Conservation (phyloP, 2,329 filamentous ascomycete genomes). For the Claviceps sp. region DNA sequence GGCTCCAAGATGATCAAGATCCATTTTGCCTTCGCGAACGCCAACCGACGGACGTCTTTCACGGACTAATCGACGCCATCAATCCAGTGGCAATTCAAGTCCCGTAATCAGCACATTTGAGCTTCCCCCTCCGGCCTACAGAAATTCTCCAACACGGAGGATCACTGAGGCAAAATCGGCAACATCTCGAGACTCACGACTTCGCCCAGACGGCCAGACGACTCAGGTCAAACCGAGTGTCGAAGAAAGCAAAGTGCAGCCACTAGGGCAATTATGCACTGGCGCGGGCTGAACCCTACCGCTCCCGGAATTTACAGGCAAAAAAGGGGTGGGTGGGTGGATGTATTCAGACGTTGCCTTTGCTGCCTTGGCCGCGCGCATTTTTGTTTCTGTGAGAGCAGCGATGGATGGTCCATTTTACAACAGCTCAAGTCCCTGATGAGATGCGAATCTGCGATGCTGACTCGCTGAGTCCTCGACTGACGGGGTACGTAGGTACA, state of each 20-base stretch:
- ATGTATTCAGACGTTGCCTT: slow-evolving; percentile 4
- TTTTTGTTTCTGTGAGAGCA: neutral
- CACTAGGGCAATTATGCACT: neutral
- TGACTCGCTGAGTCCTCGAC: neutral
- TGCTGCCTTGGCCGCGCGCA: neutral
- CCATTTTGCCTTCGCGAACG: slow-evolving; percentile 8
- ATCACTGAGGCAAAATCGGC: too few relatives aligned
- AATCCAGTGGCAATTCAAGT: too few relatives aligned
- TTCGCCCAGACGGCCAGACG: too few relatives aligned
- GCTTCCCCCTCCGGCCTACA: too few relatives aligned
- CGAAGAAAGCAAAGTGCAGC: too few relatives aligned
- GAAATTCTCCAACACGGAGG: too few relatives aligned
- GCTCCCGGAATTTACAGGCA: slow-evolving; percentile 11
- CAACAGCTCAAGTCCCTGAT: neutral
- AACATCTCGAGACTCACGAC: too few relatives aligned
- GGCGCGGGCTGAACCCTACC: slow-evolving; percentile 13
- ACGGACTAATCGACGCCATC: too few relatives aligned
- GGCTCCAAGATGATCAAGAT: slow-evolving; percentile 15
- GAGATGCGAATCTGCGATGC: too few relatives aligned
- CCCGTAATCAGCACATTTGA: too few relatives aligned
- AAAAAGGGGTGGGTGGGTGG: slow-evolving; percentile 6
- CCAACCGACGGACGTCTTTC: slow-evolving; percentile 9
- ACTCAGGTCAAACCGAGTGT: too few relatives aligned
- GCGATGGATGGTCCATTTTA: neutral
- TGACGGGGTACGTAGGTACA: slow-evolving; percentile 1